Base-by-base conservation (phyloP, 2,329 filamentous ascomycete genomes). In the Claviceps cyperi region DNA sequence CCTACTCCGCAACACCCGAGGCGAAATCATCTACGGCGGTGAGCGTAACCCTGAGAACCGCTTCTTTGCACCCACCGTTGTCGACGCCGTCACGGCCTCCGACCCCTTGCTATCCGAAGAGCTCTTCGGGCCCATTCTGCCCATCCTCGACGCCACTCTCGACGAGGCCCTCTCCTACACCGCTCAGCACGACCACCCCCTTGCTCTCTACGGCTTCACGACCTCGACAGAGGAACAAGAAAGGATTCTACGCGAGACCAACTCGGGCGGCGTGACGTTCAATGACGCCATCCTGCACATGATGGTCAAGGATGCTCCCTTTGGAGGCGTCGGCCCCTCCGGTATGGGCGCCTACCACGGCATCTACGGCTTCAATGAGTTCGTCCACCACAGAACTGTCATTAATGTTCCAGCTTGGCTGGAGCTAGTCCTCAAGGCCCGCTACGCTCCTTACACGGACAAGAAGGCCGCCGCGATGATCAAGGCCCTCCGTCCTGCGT, bases 331-430 rank as follows among this genome's bases (percentile, higher is more conserved):
- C 17, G 71, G 72, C 13, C 62, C 62, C 13, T 69, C 67, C 0
- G 71, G 71, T 2, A 59, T 62, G 22, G 71, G 71, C 17, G 57
- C 58, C 17, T 72, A 73, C 53, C 69, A 71, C 50, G 72, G 71
- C 5, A 56, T 57, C 43, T 63, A 66, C 51, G 67, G 70, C 22
- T 64, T 74, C 55, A 58, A 63, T 6, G 56, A 57, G 11, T 67
- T 66, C 38, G 58, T 56, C 1, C 63, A 66, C 46, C 51, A 55
- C 6, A 58, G 64, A 15, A 54, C 52, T 5, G 52, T 55, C 19
- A 49, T 54, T 13, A 47, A 49, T 15, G 46, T 55, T 3, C 54
- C 52, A 7, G 51, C 46, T 7, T 54, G 52, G 52, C 14, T 57
- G 41, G 56, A 58, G 14, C 14, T 50, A 17, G 1, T 58, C 3